phyloP scores from a whole-genome alignment of 2,329 filamentous ascomycete species.

The Reticulascus tulasneorum region DNA sequence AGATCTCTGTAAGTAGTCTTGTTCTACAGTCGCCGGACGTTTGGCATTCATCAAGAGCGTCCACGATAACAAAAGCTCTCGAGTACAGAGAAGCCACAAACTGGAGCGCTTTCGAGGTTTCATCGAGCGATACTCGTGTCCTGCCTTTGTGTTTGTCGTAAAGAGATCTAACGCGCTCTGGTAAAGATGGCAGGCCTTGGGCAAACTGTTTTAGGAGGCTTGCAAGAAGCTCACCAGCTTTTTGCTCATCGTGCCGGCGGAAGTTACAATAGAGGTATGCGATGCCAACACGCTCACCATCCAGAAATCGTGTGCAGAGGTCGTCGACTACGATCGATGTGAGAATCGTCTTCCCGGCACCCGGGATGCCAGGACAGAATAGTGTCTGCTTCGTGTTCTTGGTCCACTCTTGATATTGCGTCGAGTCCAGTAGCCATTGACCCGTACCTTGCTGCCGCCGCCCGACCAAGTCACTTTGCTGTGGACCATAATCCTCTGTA shows the following conservation, averaged over 20 bases:
- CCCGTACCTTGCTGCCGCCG: conserved; percentile 10
- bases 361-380: conserved; percentile 42
- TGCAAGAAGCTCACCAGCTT: neutral
- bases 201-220: too few relatives aligned
- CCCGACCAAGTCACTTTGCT: conserved; percentile 31
- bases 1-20: conserved; percentile 7
- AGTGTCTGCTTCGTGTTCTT: conserved; percentile 22
- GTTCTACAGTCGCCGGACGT: too few relatives aligned
- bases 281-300: neutral
- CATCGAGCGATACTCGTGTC: too few relatives aligned
- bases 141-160: too few relatives aligned
- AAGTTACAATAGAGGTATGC: conserved; percentile 2
- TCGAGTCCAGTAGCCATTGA: neutral
- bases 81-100: too few relatives aligned
- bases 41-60: conserved; percentile 21
- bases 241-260: neutral
- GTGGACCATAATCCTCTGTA: conserved; percentile 24
- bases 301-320: conserved; percentile 11
- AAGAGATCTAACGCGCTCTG: too few relatives aligned
- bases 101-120: too few relatives aligned
- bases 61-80: conserved; percentile 19
- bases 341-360: conserved; percentile 36
- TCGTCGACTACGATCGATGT: conserved; percentile 17
- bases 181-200: too few relatives aligned
- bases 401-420: conserved; percentile 1